Base-by-base conservation (phyloP, 345 rosid genomes). In the Crucihimalaya himalaica region DNA sequence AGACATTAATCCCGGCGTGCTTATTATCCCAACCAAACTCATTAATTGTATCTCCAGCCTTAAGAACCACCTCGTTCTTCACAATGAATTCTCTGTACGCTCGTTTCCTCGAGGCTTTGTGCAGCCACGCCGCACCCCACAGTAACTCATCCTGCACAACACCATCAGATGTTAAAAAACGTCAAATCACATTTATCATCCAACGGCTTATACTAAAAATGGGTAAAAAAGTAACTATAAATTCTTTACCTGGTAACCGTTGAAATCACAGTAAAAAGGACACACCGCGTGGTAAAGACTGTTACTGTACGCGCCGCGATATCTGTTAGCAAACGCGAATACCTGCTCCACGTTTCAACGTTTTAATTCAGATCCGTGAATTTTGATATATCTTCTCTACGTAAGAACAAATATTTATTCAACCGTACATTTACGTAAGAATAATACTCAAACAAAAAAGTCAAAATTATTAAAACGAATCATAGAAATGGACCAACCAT, bases 11-110 rank as follows among this genome's bases (percentile, higher is more conserved):
- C 67, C 97, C 99, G 61, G 99, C 88, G 68, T 90, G 92, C 83
- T 95, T 95, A 76, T 92, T 94, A 50, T 95, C 97, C 99, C 97
- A 95, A 48, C 99, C 96, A 55, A 95, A 95, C 80, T 90, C 95
- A 80, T 85, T 89, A 57, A 90, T 90, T 55, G 97, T 88, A 46
- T 95, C 93, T 8, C 92, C 92, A 20, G 99, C 97, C 68, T 85
- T 90, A 76, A 92, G 80, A 19, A 86, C 74, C 27, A 88, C 85
- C 78, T 94, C 99, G 81, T 95, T 95, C 78, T 84, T 83, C 61
- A 89, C 83, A 46, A 95, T 92, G 77, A 89, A 95, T 70, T 85
- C 86, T 80, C 96, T 82, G 73, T 90, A 91, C 28, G 70, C 66
- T 71, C 86, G 82, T 75, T 79, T 81, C 78, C 87, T 80, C 6